phyloP scores from a whole-genome alignment of 352 stramenopile genomes.

The Phytopythium chamaehyphon region DNA sequence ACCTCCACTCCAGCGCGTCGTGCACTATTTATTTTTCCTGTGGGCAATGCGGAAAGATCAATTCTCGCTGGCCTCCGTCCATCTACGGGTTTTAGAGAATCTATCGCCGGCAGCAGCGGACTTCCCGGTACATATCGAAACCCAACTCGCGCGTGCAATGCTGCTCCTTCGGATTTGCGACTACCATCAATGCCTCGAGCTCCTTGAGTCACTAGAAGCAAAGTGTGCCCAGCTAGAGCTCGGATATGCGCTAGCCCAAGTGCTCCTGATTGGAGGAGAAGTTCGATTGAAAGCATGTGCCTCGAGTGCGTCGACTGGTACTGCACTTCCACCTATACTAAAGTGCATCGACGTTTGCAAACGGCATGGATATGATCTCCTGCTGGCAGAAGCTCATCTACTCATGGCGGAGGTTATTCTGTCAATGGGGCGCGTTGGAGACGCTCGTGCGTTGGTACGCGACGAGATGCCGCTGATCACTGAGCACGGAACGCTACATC shows the following conservation, averaged over 20 bases:
- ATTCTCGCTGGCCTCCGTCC: conserved; percentile 26
- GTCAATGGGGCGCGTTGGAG: conserved; percentile 43
- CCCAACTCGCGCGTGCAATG: conserved; percentile 23
- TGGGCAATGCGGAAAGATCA: conserved; percentile 54
- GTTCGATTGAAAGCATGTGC: conserved; percentile 27
- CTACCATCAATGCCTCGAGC: conserved; percentile 28
- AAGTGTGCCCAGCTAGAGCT: conserved; percentile 39
- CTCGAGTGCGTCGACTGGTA: conserved; percentile 39
- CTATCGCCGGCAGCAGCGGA: conserved; percentile 49
- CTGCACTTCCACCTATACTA: conserved; percentile 37
- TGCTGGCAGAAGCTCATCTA: conserved; percentile 56
- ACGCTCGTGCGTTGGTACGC: conserved; percentile 43
- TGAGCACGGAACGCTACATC: conserved; percentile 50
- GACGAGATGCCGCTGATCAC: conserved; percentile 65
- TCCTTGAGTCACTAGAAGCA: conserved; percentile 34
- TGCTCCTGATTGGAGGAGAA: conserved; percentile 39
- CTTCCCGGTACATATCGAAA: conserved; percentile 40
- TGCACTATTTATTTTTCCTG: conserved; percentile 47
- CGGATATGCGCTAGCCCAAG: conserved; percentile 43
- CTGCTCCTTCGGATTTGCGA: conserved; percentile 30
- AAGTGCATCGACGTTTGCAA: conserved; percentile 43
- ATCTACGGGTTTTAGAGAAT: conserved; percentile 35
- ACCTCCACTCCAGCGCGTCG: conserved; percentile 33
- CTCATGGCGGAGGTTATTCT: conserved; percentile 61
- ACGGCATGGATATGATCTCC: conserved; percentile 48